Percentiles rank a stretch among this genome's conserved stretches.
phyloP scores from a whole-genome alignment of 2,329 filamentous ascomycete genomes.

The Colletotrichum lentis region DNA sequence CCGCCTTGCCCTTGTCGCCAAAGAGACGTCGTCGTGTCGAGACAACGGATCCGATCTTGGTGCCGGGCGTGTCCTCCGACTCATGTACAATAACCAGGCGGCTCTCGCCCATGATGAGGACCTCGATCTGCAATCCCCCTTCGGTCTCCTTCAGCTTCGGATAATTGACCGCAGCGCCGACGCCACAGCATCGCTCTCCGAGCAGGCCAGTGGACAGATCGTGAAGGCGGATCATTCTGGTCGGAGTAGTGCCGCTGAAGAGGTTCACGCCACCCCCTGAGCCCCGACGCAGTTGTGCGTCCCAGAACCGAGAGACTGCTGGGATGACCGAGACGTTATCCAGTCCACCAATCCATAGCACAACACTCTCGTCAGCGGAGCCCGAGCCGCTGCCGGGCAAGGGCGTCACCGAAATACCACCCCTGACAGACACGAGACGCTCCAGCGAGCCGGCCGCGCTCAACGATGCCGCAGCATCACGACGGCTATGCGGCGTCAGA shows the following conservation, averaged over 20 bases:
- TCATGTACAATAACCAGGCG: slow-evolving; percentile 64
- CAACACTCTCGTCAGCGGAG: slow-evolving; percentile 61
- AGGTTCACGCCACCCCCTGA: slow-evolving; percentile 61
- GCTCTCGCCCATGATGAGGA: slow-evolving; percentile 64
- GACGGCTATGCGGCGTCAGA: slow-evolving; percentile 70
- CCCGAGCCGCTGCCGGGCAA: slow-evolving; percentile 53
- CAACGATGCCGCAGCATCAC: slow-evolving; percentile 58
- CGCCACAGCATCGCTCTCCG: slow-evolving; percentile 64
- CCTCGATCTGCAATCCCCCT: slow-evolving; percentile 60
- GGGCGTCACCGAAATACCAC: slow-evolving; percentile 60
- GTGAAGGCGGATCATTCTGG: slow-evolving; percentile 63
- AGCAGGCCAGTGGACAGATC: slow-evolving; percentile 63
- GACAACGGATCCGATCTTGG: slow-evolving; percentile 51
- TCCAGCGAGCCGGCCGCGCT: slow-evolving; percentile 57
- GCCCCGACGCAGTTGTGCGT: slow-evolving; percentile 63
- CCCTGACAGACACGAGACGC: slow-evolving; percentile 60
- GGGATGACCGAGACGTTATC: slow-evolving; percentile 67
- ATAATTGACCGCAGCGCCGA: slow-evolving; percentile 55
- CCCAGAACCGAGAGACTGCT: slow-evolving; percentile 65
- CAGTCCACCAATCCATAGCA: slow-evolving; percentile 64
- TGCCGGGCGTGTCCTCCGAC: slow-evolving; percentile 57
- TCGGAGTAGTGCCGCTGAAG: slow-evolving; percentile 63
- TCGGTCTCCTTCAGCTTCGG: slow-evolving; percentile 43
- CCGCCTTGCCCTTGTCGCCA: slow-evolving; percentile 47
- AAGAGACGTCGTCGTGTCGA: slow-evolving; percentile 44